phyloP scores from a whole-genome alignment of 2,329 filamentous ascomycete genomes.

The Verticillium alfalfae region DNA sequence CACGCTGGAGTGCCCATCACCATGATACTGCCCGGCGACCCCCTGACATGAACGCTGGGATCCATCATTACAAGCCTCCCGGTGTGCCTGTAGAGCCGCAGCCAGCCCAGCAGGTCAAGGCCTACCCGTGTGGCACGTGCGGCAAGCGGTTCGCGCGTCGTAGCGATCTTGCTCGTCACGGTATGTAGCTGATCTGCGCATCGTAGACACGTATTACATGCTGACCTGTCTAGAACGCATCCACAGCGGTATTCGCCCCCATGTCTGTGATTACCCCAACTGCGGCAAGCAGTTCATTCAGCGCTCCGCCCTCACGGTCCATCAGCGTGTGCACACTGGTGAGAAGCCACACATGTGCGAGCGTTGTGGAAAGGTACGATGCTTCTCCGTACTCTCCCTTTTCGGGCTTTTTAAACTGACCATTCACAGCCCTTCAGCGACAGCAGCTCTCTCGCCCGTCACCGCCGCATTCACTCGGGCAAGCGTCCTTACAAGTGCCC shows the following conservation, averaged over 20 bases:
- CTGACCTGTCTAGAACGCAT: conserved; percentile 69
- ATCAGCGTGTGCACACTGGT: conserved; percentile 91
- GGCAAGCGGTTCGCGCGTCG: conserved; percentile 86
- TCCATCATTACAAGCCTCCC: conserved; percentile 15
- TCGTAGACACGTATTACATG: background rate
- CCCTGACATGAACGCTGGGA: conserved; percentile 19
- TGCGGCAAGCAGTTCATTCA: conserved; percentile 98
- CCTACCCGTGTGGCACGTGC: conserved; percentile 77
- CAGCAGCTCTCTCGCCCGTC: conserved; percentile 86
- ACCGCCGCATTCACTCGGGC: conserved; percentile 91
- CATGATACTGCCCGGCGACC: conserved; percentile 37
- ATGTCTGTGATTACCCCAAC: conserved; percentile 81
- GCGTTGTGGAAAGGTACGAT: conserved; percentile 80
- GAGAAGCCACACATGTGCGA: conserved; percentile 99
- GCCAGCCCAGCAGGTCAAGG: conserved; percentile 9
- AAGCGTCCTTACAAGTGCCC: conserved; percentile 97
- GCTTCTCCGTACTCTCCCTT: background rate
- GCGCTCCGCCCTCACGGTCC: conserved; percentile 89
- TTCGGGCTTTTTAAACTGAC: conserved; percentile 13
- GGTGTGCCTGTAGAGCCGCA: conserved; percentile 3
- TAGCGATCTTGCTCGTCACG: conserved; percentile 90
- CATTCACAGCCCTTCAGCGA: conserved; percentile 80
- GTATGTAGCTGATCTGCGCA: conserved; percentile 47
- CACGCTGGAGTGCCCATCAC: conserved; percentile 16
- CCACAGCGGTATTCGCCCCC: conserved; percentile 83